Base-by-base conservation (phyloP, 2,329 filamentous ascomycete species). In the Apiospora hydei region DNA sequence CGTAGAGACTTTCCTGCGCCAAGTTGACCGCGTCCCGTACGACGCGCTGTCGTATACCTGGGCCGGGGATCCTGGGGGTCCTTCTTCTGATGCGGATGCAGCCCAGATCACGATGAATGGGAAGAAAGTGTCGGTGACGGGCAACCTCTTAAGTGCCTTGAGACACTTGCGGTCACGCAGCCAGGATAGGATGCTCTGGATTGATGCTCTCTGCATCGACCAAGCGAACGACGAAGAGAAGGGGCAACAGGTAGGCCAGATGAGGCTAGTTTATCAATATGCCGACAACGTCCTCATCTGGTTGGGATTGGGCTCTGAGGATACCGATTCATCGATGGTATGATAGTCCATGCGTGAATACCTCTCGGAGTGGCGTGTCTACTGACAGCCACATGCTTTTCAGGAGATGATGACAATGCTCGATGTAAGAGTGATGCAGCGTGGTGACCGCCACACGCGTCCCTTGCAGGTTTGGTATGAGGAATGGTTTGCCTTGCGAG, bases 181-280 rank as follows among this genome's bases (percentile, higher is more conserved):
- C n/a, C 3, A 10, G 1, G 64, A 67, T 21, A 24, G 70, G 38
- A 41, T 21, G 0, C 49, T 74, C 1, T 74, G 72, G 73, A 51
- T 73, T 0, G 73, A 74, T 53, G 73, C 73, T 0, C 66, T 73
- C 8, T 74, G 73, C 24, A 73, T 74, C 34, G 53, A 74, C 44
- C 73, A 74, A 43, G 16, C 26, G 8, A 24, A 74, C 21, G 0
- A 4, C 3, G 7, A 67, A 10, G 73, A 73, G 21, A 67, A 43
- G 41, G 26, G 24, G 26, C 51, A 57, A 16, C 51, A 57, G 7
- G 51, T 57, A 26, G 51, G 51, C 10, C 51, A 57, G 10, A 34
- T 57, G 51, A 30, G 51, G 16, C 51, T 57, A 1, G 51, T 57
- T 13, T 57, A 57, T 5, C 13, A 57, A 34, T 1, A 34, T 30